A percentile compares a stretch with the other conserved stretches of the same genome.
Evolutionary conservation across 169 alveolate species (phyloP).

Genomic region (Perkinsus chesapeaki): DNA sequence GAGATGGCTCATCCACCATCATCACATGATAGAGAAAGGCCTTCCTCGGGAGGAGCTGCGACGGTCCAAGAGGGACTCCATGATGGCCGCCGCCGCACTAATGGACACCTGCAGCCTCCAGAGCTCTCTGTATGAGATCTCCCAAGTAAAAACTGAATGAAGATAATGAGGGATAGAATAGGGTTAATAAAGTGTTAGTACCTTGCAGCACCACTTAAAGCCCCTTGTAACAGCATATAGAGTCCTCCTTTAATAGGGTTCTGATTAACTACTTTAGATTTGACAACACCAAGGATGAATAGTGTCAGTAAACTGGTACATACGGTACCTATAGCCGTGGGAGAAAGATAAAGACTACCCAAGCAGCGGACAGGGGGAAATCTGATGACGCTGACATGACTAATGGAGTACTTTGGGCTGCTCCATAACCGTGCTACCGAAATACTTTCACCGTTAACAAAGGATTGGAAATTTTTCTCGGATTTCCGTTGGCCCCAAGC

Average conservation of each 20-base stretch:
- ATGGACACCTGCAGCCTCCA: not conserved
- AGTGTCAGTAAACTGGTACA: not conserved
- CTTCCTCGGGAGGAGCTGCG: not conserved
- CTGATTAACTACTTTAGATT: not conserved
- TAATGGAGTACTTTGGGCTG: not conserved
- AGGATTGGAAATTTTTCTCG: no score
- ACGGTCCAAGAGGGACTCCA: not conserved
- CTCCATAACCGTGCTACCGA: not conserved
- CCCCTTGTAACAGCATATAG: conserved; percentile 8
- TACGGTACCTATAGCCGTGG: not conserved
- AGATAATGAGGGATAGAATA: not conserved
- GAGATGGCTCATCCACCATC: not conserved
- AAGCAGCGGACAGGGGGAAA: not conserved
- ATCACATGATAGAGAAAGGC: not conserved
- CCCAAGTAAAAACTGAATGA: not conserved
- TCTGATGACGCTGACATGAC: no score
- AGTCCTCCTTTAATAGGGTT: not conserved
- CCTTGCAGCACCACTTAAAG: not conserved
- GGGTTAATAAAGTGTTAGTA: not conserved
- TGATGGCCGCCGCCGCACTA: not conserved
- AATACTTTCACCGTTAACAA: no score
- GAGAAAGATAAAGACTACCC: not conserved
- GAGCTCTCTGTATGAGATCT: not conserved
- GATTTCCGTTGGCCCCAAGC: no score
- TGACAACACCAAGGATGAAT: not conserved